Evolutionary conservation across 768 basidiomycete genomes (phyloP).

Genomic region (Russula emetica): DNA sequence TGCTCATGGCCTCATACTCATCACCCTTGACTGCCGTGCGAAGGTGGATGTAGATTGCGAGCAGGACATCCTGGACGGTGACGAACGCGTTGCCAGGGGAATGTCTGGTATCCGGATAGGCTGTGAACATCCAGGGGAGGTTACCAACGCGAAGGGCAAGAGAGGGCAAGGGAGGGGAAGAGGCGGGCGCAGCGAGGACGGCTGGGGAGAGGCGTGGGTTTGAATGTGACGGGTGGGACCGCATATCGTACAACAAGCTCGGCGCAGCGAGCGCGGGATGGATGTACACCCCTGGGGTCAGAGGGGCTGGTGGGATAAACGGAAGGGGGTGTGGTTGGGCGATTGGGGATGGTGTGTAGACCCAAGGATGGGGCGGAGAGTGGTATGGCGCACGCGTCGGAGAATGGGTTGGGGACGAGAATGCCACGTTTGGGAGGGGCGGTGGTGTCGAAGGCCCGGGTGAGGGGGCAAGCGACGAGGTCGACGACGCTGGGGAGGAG

Average conservation of each 20-base stretch:
- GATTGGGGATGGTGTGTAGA: constrained; percentile 10
- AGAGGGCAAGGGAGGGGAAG: not conserved
- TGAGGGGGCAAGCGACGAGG: constrained; percentile 11
- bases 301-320: constrained; percentile 1
- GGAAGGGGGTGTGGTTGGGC: constrained; percentile 6
- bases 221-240: not conserved
- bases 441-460: constrained; percentile 20
- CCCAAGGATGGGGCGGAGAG: not conserved
- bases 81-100: constrained; percentile 11
- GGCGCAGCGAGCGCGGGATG: not conserved
- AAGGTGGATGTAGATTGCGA: constrained; percentile 8
- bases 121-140: constrained; percentile 9
- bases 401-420: constrained; percentile 11
- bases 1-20: constrained; percentile 10
- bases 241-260: constrained; percentile 8
- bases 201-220: not conserved
- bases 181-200: constrained; percentile 1
- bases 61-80: constrained; percentile 12
- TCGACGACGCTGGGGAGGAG: constrained; percentile 14
- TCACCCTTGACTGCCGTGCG: constrained; percentile 7
- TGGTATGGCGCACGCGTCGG: not conserved
- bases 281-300: not conserved
- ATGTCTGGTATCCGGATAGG: not conserved
- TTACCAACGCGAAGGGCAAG: constrained; percentile 5
- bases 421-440: constrained; percentile 9